Percentiles rank a stretch among this genome's conserved stretches.
phyloP scores from a whole-genome alignment of 768 basidiomycete species.

The Lactarius indigo region DNA sequence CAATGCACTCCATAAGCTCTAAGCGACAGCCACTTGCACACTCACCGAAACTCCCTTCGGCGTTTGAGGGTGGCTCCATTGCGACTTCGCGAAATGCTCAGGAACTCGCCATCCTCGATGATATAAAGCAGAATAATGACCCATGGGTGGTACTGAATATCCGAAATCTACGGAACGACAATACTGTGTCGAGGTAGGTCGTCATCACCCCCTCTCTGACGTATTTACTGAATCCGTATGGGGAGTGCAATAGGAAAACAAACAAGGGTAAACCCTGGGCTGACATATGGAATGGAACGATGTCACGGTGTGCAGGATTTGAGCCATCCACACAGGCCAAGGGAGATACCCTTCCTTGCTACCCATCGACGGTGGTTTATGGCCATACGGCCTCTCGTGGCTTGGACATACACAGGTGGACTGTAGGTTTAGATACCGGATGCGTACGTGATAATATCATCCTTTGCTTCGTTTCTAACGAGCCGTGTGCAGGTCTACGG shows the following conservation, averaged over 20 bases:
- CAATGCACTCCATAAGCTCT: conserved; percentile 46
- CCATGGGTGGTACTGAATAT: conserved; percentile 79
- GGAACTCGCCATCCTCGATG: conserved; percentile 60
- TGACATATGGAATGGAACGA: conserved; percentile 66
- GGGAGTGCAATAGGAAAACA: conserved; percentile 26
- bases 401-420: conserved; percentile 79
- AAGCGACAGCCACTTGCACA: conserved; percentile 60
- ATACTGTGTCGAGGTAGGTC: conserved; percentile 38
- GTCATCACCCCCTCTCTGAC: too few species aligned
- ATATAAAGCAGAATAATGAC: conserved; percentile 72
- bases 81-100: conserved; percentile 50
- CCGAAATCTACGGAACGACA: conserved; percentile 44
- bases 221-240: neutral
- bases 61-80: conserved; percentile 3
- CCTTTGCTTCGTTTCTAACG: conserved; percentile 9
- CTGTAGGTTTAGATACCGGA: conserved; percentile 81
- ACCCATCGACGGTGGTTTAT: conserved; percentile 77
- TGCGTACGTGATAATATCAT: conserved; percentile 52
- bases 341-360: conserved; percentile 48
- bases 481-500: conserved; percentile 48
- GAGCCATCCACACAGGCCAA: conserved; percentile 26
- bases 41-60: conserved; percentile 16
- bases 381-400: conserved; percentile 81
- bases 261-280: conserved; percentile 70
- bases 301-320: conserved; percentile 56